These are phyloP conservation scores for Glebionis coronaria DNA, from an alignment of 129 eudicot species.

Conservation along the genomic window DNA sequence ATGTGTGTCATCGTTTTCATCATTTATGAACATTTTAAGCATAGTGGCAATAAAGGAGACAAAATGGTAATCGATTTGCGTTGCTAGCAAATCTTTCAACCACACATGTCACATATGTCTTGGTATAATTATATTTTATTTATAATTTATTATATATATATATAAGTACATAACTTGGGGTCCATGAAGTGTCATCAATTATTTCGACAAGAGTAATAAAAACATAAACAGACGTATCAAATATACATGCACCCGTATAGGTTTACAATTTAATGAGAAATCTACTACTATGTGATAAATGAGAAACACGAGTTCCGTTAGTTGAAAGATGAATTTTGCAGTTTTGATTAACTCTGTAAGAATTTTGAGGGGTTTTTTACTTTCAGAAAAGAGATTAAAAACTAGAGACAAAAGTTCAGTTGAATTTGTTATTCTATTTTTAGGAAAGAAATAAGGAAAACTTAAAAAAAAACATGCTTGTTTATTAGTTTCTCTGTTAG, in stretches of 20 bases:
- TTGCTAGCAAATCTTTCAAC: conserved; percentile 20
- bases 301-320: no score
- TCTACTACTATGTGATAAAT: no score
- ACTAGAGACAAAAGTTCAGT: no score
- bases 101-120: conserved; percentile 10
- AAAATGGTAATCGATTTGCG: conserved; percentile 14
- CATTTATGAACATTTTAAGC: conserved; percentile 9
- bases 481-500: no score
- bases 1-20: neutral
- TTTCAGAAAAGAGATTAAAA: no score
- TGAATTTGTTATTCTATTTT: no score
- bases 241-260: neutral
- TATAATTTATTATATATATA: neutral
- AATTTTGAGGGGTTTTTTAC: no score
- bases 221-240: neutral
- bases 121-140: neutral
- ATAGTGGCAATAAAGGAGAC: conserved; percentile 20
- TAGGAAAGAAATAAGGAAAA: no score
- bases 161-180: neutral
- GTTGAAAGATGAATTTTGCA: no score
- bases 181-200: neutral
- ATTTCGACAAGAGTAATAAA: conserved; percentile 2
- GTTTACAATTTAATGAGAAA: neutral
- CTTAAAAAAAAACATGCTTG: no score
- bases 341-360: no score